Percentiles rank a stretch among this genome's conserved stretches.
Conservation (phyloP, 257 asterid genomes). For the Sherardia arvensis region DNA sequence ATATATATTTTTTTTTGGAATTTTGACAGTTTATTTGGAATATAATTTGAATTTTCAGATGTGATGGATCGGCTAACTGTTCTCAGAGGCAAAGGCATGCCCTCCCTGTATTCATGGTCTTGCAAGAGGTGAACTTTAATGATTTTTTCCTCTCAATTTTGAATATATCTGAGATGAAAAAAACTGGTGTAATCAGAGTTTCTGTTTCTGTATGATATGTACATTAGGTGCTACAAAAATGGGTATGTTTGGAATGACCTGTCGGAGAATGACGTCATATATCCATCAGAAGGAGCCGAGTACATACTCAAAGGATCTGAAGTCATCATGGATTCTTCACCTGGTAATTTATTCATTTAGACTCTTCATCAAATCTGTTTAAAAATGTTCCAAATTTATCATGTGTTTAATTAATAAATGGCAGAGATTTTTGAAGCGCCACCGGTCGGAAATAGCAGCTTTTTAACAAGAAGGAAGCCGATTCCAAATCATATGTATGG, state of each 20-base stretch:
- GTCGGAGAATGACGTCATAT: slow-evolving; percentile 52
- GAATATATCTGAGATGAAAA: not conserved
- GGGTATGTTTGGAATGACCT: slow-evolving; percentile 94
- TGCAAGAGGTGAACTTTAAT: slow-evolving; percentile 54
- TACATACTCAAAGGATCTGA: slow-evolving; percentile 87
- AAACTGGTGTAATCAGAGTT: not conserved
- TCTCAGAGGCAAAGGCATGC: slow-evolving; percentile 81
- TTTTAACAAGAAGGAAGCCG: slow-evolving; percentile 31
- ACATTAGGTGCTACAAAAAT: slow-evolving; percentile 72
- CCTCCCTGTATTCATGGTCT: slow-evolving; percentile 90
- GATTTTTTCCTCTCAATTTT: too few species aligned
- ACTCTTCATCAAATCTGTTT: too few species aligned
- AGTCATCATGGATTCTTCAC: slow-evolving; percentile 28
- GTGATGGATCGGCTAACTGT: slow-evolving; percentile 55
- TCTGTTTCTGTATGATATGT: not conserved
- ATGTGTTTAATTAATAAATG: too few species aligned
- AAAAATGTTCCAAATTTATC: too few species aligned
- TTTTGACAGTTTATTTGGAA: not conserved
- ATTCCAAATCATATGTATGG: slow-evolving; percentile 11
- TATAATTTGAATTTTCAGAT: slow-evolving; percentile 30
- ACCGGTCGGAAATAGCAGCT: slow-evolving; percentile 11
- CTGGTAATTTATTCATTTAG: too few species aligned
- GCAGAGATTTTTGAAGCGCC: slow-evolving; percentile 42
- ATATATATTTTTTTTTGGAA: not conserved
- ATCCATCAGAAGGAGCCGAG: slow-evolving; percentile 78